Percentiles rank a stretch among this genome's conserved stretches.
Conservation (phyloP, 2,329 filamentous ascomycete species). For the Pseudocercospora pini-densiflorae region DNA sequence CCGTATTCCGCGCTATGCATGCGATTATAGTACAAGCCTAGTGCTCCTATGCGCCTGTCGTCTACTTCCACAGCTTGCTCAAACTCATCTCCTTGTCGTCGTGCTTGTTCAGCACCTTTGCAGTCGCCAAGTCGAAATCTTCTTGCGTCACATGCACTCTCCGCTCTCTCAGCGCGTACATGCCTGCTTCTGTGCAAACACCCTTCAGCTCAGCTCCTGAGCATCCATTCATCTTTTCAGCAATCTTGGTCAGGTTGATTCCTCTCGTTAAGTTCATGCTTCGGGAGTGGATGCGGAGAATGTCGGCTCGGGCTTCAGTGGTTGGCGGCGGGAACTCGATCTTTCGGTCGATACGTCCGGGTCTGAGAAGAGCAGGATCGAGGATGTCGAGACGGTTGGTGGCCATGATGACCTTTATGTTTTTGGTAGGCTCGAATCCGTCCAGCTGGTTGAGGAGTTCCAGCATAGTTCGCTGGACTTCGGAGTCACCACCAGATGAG, state of each 20-base stretch:
- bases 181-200: conserved; percentile 97
- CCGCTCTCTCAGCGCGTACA: conserved; percentile 95
- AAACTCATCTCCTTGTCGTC: conserved; percentile 96
- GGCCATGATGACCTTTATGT: conserved; percentile 99
- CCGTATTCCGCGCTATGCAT: conserved; percentile 23
- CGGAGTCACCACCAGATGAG: conserved; percentile 91
- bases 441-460: conserved; percentile 98
- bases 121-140: conserved; percentile 97
- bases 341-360: conserved; percentile 98
- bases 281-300: conserved; percentile 93
- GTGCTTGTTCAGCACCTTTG: conserved; percentile 99
- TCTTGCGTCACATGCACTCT: conserved; percentile 98
- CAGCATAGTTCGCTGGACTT: conserved; percentile 98
- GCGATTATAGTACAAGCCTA: conserved; percentile 27
- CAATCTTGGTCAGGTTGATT: conserved; percentile 97
- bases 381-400: conserved; percentile 98
- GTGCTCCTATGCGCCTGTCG: not conserved
- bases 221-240: conserved; percentile 99
- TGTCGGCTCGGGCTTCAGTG: conserved; percentile 94
- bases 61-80: conserved; percentile 81
- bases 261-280: conserved; percentile 99
- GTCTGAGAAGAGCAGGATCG: conserved; percentile 89
- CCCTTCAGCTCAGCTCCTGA: conserved; percentile 98
- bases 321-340: conserved; percentile 98
- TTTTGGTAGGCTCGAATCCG: conserved; percentile 92